Base-by-base conservation (phyloP, 73 alveolate species). In the Tetrahymena thermophila region DNA sequence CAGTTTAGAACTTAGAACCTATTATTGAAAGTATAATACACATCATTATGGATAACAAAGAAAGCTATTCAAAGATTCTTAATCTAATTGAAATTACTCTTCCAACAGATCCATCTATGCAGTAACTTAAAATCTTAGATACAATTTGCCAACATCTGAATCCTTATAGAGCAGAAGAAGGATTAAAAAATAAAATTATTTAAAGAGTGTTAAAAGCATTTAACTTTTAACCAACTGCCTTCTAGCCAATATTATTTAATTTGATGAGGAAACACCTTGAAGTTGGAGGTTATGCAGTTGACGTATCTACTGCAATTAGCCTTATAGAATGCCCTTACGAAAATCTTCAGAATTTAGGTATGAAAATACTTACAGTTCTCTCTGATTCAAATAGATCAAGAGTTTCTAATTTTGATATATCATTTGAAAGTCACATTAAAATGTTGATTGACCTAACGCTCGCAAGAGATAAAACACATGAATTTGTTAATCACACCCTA, bases 371-470 rank as follows among this genome's bases (percentile, higher is more conserved):
- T 15, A 94, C 97, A 8, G 42, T 89, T 34, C 35, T 98, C 56
- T 96, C 98, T 31, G 99, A 98, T 57, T 96, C 98, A 23, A 56
- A 95, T 34, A 43, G 94, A 44, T 96, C 96, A 23, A 95, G 85
- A 21, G 84, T 57, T 34, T 95, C 96, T 37, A 85, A 58, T 84
- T 40, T 95, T 16, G 99, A 98, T 94, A 96, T 98, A 13, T 97
- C 97, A 84, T 98, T 98, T 96, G 99, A 98, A 94, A 97, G 96
- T 55, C 97, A 97, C 94, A 97, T 98, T 15, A 97, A 98, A n/a
- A 96, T 96, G 93, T 85, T 98, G 14, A 55, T 98, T 44, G 98
- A 97, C 42, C 96, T 97, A 94, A 94, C 98, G 4, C 44, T 95
- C 34, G 96, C 94, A 56, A 94, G 96, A 19, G 93, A 97, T 58